phyloP scores from a whole-genome alignment of 2,329 filamentous ascomycete genomes.

The Arthrobotrys conoides region DNA sequence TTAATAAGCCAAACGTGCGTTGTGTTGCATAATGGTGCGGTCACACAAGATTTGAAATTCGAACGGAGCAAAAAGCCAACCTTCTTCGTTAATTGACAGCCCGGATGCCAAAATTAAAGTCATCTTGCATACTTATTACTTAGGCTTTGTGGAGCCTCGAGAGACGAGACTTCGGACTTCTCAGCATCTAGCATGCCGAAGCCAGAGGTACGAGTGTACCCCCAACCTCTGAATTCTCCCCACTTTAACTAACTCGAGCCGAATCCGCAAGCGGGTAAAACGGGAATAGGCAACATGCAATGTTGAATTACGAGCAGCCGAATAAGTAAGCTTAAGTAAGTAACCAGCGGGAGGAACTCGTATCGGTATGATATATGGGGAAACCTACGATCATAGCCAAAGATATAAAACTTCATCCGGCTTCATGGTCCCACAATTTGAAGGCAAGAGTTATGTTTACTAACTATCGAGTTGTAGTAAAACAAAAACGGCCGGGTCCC shows the following conservation, averaged over 20 bases:
- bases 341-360: conserved; percentile 28
- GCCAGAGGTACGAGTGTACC: neutral
- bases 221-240: conserved; percentile 8
- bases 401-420: conserved; percentile 25
- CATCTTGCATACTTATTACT: conserved; percentile 14
- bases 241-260: neutral
- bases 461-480: neutral
- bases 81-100: too few relatives aligned
- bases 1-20: conserved; percentile 27
- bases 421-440: neutral
- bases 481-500: conserved; percentile 14
- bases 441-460: neutral
- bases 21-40: conserved; percentile 30
- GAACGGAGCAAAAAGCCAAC: neutral
- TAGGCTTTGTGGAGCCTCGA: conserved; percentile 4
- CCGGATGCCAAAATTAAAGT: conserved; percentile 27
- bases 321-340: too few relatives aligned
- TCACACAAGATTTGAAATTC: conserved; percentile 13
- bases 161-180: too few relatives aligned
- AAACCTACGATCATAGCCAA: neutral
- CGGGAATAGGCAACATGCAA: conserved; percentile 45
- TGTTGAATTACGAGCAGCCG: conserved; percentile 10
- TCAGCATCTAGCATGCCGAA: neutral
- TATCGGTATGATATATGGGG: conserved; percentile 36
- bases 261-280: conserved; percentile 35